Conservation (phyloP, 352 stramenopile species). For the Phytopythium montanum region DNA sequence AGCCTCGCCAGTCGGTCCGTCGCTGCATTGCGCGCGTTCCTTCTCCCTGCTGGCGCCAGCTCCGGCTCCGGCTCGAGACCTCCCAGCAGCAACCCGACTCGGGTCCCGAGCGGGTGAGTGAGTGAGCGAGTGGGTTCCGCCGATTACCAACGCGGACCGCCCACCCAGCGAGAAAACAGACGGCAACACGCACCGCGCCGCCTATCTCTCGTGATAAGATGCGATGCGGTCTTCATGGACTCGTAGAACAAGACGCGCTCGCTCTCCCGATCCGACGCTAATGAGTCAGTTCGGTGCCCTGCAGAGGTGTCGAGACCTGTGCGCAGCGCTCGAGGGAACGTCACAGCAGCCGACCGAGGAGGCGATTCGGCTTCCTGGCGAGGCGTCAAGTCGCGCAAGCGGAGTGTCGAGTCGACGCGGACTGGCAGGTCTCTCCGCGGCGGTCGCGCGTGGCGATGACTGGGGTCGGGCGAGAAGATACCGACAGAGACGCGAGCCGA, state of each 20-base stretch:
- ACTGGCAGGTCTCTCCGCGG: background rate
- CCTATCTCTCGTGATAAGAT: background rate
- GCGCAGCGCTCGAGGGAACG: too few relatives aligned
- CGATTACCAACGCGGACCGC: background rate
- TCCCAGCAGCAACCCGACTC: too few relatives aligned
- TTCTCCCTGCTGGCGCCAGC: too few relatives aligned
- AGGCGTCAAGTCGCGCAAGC: background rate
- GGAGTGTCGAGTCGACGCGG: background rate
- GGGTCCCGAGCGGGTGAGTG: too few relatives aligned
- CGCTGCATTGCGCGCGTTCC: too few relatives aligned
- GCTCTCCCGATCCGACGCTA: background rate
- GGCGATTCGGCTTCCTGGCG: background rate
- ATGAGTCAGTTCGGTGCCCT: too few relatives aligned
- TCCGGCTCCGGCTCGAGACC: too few relatives aligned
- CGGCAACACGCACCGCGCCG: background rate
- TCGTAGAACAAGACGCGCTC: background rate
- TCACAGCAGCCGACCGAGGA: background rate
- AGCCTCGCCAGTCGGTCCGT: too few relatives aligned
- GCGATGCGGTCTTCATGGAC: background rate
- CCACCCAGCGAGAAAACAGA: background rate
- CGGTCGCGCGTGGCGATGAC: background rate
- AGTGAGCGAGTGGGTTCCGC: too few relatives aligned
- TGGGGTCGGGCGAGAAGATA: background rate
- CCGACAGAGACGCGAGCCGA: background rate
- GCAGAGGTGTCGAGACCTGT: too few relatives aligned